A percentile compares a stretch with the other conserved stretches of the same genome.
phyloP scores from a whole-genome alignment of 164 flowering plant genomes.

The Cinnamomum chago region DNA sequence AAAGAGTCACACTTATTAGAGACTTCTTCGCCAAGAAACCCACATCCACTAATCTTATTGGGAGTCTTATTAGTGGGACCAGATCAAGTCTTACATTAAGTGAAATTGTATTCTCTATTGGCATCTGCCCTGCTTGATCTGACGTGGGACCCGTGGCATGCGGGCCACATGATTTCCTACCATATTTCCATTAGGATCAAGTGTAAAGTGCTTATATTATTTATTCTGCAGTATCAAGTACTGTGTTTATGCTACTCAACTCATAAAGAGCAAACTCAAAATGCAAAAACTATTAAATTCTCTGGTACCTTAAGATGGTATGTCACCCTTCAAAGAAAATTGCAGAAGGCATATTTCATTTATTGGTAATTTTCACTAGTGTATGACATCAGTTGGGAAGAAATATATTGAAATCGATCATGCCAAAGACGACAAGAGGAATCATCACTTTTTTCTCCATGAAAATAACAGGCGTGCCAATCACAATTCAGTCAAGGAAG shows the following conservation, averaged over 20 bases:
- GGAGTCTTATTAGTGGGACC: too few relatives aligned
- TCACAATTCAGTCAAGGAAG: not conserved
- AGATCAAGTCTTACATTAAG: too few relatives aligned
- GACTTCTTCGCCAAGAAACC: too few relatives aligned
- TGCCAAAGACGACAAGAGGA: not conserved
- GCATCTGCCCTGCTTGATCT: too few relatives aligned
- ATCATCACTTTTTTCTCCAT: not conserved
- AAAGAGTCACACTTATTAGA: too few relatives aligned
- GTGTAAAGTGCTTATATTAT: not conserved
- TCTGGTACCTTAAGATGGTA: not conserved
- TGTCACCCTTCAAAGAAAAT: not conserved
- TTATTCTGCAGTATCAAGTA: not conserved
- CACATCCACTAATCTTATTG: too few relatives aligned
- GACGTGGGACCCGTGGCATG: too few relatives aligned
- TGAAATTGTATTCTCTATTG: too few relatives aligned
- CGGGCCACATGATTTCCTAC: too few relatives aligned
- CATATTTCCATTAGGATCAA: too few relatives aligned
- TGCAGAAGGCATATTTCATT: not conserved
- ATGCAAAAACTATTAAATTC: not conserved
- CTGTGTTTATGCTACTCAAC: not conserved
- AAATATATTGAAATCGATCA: not conserved
- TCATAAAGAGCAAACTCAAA: not conserved
- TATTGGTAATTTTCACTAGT: not conserved
- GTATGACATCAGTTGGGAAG: not conserved
- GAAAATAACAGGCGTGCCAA: not conserved